These are phyloP conservation scores for Microbotryomycetes sp. DNA, from an alignment of 1,284 basidiomycete genomes.

Conservation along the genomic window DNA sequence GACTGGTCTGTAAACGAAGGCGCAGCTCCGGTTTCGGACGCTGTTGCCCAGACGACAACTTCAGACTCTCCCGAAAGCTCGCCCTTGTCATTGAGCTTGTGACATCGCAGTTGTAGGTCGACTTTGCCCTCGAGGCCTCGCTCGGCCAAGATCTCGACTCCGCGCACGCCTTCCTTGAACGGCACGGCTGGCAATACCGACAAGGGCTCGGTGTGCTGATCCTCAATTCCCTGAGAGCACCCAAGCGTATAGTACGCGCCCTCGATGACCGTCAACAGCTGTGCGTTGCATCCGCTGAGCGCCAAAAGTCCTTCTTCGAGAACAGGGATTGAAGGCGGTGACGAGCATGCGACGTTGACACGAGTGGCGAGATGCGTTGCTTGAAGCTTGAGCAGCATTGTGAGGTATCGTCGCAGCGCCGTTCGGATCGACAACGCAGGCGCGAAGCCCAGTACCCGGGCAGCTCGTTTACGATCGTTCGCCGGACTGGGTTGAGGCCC, in stretches of 20 bases:
- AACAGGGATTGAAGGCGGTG: constrained; percentile 31
- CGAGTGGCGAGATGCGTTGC: constrained; percentile 20
- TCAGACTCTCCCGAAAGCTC: constrained; percentile 21
- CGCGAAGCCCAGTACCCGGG: constrained; percentile 24
- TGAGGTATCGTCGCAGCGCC: constrained; percentile 25
- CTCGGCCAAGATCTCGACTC: constrained; percentile 29
- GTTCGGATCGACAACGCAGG: constrained; percentile 11
- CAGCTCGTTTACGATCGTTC: constrained; percentile 16
- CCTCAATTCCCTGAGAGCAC: constrained; percentile 30
- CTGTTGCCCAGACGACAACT: constrained; percentile 29
- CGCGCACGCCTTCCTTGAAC: constrained; percentile 31
- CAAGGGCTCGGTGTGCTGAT: constrained; percentile 22
- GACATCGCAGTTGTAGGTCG: constrained; percentile 30
- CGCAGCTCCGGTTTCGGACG: constrained; percentile 15
- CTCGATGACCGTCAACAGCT: constrained; percentile 33
- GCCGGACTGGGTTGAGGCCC: background rate
- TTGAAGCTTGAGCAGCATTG: constrained; percentile 27
- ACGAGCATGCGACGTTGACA: constrained; percentile 33
- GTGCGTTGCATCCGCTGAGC: constrained; percentile 31
- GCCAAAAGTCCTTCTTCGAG: constrained; percentile 34
- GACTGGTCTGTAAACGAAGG: constrained; percentile 15
- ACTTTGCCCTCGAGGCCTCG: constrained; percentile 30
- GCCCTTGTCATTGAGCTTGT: constrained; percentile 14
- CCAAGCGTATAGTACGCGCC: constrained; percentile 32
- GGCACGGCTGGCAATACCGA: constrained; percentile 30